These are phyloP conservation scores for Cocos nucifera DNA, from an alignment of 176 grass and related monocot genomes.

Conservation along the genomic window DNA sequence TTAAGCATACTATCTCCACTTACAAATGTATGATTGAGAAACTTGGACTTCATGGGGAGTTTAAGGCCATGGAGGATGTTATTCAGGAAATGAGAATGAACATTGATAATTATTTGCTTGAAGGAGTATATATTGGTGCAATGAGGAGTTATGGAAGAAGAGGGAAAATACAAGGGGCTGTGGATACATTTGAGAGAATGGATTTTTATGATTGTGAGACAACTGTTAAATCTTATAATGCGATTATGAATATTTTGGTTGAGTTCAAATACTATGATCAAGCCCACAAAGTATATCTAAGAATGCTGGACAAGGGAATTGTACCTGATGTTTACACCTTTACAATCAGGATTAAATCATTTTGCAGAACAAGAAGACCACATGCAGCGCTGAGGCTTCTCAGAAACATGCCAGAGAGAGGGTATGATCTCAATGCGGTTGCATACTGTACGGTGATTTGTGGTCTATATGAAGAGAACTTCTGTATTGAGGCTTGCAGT, in stretches of 20 bases:
- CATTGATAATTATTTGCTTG: slow-evolving; percentile 7
- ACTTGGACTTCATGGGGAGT: slow-evolving; percentile 17
- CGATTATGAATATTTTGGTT: slow-evolving; percentile 80
- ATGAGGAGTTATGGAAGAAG: slow-evolving; percentile 46
- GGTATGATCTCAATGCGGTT: slow-evolving; percentile 26
- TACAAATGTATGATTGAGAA: slow-evolving; percentile 22
- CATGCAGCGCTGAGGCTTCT: slow-evolving; percentile 62
- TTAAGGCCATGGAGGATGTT: slow-evolving; percentile 22
- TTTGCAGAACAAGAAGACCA: slow-evolving; percentile 70
- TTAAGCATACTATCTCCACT: slow-evolving; percentile 15
- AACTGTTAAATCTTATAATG: slow-evolving; percentile 59
- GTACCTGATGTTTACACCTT: slow-evolving; percentile 54
- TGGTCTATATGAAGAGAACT: slow-evolving; percentile 37
- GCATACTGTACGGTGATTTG: slow-evolving; percentile 64
- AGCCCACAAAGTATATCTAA: slow-evolving; percentile 86
- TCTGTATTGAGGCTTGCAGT: slow-evolving; percentile 27
- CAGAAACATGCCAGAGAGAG: slow-evolving; percentile 48
- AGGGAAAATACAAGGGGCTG: slow-evolving; percentile 56
- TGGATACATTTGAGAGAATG: slow-evolving; percentile 89
- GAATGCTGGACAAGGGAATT: slow-evolving; percentile 58
- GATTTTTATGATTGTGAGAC: slow-evolving; percentile 66
- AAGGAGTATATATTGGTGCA: slow-evolving; percentile 43
- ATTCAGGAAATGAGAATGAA: slow-evolving; percentile 14
- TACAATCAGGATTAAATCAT: slow-evolving; percentile 68
- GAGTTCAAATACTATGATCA: slow-evolving; percentile 67